phyloP scores from a whole-genome alignment of 2,329 filamentous ascomycete species.

The Aspergillus amoenus region DNA sequence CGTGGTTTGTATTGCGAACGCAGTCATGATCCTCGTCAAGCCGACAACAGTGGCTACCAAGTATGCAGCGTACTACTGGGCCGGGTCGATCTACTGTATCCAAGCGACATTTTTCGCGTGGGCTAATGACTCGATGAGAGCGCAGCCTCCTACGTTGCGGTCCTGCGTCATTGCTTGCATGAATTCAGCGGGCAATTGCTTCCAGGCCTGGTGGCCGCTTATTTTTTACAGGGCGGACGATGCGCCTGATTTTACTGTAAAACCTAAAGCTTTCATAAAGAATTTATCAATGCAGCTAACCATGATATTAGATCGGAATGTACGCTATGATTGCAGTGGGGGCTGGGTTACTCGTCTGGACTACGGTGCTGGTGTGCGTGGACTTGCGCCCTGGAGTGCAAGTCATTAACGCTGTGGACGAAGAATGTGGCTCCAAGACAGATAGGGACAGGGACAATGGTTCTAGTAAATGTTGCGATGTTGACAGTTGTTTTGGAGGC shows the following conservation, averaged over 20 bases:
- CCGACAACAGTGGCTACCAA: conserved; percentile 53
- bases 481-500: too few relatives aligned
- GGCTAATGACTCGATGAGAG: conserved; percentile 69
- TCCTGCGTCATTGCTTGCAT: conserved; percentile 69
- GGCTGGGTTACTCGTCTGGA: too few relatives aligned
- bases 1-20: conserved; percentile 61
- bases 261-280: too few relatives aligned
- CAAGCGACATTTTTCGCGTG: conserved; percentile 74
- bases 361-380: too few relatives aligned
- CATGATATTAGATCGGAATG: conserved; percentile 41
- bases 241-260: conserved; percentile 61
- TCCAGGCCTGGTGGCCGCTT: conserved; percentile 73
- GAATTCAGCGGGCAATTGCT: conserved; percentile 66
- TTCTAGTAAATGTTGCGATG: too few relatives aligned
- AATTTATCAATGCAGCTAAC: too few relatives aligned
- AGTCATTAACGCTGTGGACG: too few relatives aligned
- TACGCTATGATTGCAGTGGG: conserved; percentile 18
- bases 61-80: conserved; percentile 69
- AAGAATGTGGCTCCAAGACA: too few relatives aligned
- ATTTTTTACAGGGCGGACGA: conserved; percentile 67
- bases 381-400: too few relatives aligned
- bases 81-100: conserved; percentile 68
- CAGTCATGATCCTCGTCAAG: conserved; percentile 60
- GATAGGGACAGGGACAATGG: too few relatives aligned
- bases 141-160: conserved; percentile 62